Base-by-base conservation (phyloP, 768 basidiomycete genomes). In the Xanthoconium stramineum region DNA sequence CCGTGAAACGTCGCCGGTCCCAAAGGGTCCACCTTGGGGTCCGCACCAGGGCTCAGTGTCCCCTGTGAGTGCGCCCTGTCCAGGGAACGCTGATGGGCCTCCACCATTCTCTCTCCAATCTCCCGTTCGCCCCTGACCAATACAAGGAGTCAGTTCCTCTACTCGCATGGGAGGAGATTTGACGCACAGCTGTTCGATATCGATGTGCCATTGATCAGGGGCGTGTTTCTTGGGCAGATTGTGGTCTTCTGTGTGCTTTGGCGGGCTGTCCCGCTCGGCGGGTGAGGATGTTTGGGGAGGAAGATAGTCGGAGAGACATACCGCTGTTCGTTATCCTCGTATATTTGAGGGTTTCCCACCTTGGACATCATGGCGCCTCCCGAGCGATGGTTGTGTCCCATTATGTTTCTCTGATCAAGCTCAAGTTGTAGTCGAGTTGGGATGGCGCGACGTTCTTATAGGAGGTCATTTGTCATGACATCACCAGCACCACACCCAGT, bases 1-100 rank as follows among this genome's bases (percentile, higher is more conserved):
- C 83, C 81, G 51, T 85, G 83, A 15, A 73, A 65, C n/a, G 65
- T 68, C 1, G 82, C 83, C 11, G 80, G 80, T 44, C 74, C 74
- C 29, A 80, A 64, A 13, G 83, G 83, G 53, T 83, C 76, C 0
- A 68, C 66, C 32, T 73, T 65, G 0, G 75, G 74, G 40, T 74
- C 64, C 6, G 61, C 59, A 47, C 59, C 62, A 48, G 55, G 69
- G 54, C 39, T 75, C 70, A 17, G 66, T 55, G 44, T 64, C 35
- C 73, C 70, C n/a, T 58, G 36, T 30, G 65, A 40, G 32, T 58
- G 74, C 50, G 65, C 60, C 10, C 46, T 30, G 2, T 44, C 75
- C 68, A 14, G 58, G 15, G 72, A 72, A 20, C 61, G 68, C 11
- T 69, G 67, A 28, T 69, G 62, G 6, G 73, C 74, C 46, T 76